Percentiles rank a stretch among this genome's conserved stretches.
Conservation (phyloP, 108 stramenopile genomes). For the Epipyxis sp. region DNA sequence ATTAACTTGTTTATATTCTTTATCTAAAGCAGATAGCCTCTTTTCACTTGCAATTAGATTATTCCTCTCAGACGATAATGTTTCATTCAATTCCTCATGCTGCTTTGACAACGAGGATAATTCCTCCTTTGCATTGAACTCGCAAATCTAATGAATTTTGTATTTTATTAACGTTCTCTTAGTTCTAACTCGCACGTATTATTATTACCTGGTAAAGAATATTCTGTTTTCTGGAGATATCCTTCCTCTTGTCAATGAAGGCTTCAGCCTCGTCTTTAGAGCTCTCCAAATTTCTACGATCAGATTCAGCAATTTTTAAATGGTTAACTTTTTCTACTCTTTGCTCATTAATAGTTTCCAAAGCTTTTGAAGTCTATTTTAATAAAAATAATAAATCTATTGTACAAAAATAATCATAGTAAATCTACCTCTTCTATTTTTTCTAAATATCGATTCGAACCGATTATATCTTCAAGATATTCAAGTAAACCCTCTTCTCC, state of each 20-base stretch:
- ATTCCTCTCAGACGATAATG: background rate
- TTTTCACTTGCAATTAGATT: background rate
- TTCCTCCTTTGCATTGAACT: too few relatives aligned
- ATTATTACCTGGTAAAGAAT: slow-evolving; percentile 70
- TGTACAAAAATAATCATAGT: background rate
- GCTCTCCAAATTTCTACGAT: slow-evolving; percentile 77
- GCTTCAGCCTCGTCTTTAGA: slow-evolving; percentile 84
- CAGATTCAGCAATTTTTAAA: slow-evolving; percentile 91
- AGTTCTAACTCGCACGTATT: slow-evolving; percentile 49
- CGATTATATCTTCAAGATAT: slow-evolving; percentile 98
- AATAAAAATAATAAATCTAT: background rate
- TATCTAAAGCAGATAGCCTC: background rate
- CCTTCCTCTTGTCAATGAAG: slow-evolving; percentile 72
- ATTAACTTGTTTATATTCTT: slow-evolving; percentile 3
- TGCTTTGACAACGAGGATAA: too few relatives aligned
- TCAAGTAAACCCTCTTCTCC: slow-evolving; percentile 95
- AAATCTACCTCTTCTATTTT: slow-evolving; percentile 62
- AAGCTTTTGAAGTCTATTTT: slow-evolving; percentile 62
- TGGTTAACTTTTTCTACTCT: slow-evolving; percentile 87
- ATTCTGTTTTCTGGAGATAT: slow-evolving; percentile 80
- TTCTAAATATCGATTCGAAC: slow-evolving; percentile 83
- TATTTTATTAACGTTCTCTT: slow-evolving; percentile 59
- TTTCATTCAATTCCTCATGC: too few relatives aligned
- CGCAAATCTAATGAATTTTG: slow-evolving; percentile 58
- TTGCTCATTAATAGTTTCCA: slow-evolving; percentile 72